Percentiles rank a stretch among this genome's conserved stretches.
These are phyloP conservation scores for Polytrichum commune DNA, from an alignment of 225 moss, liverwort and hornwort species.

Conservation along the genomic window DNA sequence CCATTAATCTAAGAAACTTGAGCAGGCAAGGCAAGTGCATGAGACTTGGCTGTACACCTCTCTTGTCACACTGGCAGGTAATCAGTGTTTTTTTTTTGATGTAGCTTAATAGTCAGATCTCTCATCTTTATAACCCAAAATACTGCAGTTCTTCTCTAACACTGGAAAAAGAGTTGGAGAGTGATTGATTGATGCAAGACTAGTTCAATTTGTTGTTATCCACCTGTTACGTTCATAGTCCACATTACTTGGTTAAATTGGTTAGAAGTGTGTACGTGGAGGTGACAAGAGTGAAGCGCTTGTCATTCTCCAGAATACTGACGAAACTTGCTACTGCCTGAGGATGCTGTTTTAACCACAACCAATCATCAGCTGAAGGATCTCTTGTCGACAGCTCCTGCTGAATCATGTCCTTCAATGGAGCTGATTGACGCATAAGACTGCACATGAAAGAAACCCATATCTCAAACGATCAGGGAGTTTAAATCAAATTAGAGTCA, in stretches of 20 bases:
- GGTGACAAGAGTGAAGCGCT: constrained; percentile 50
- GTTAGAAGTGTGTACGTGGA: constrained; percentile 39
- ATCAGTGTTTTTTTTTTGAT: too few relatives aligned
- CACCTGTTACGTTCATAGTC: neutral
- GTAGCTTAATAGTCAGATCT: too few relatives aligned
- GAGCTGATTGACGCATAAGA: constrained; percentile 48
- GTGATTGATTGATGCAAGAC: neutral
- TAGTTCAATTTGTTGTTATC: neutral
- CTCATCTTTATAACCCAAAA: too few relatives aligned
- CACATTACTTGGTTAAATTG: neutral
- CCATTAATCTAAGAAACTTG: too few relatives aligned
- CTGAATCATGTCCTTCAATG: constrained; percentile 48
- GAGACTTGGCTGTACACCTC: too few relatives aligned
- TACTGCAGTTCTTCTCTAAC: too few relatives aligned
- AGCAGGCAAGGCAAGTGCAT: too few relatives aligned
- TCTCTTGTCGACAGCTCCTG: constrained; percentile 49
- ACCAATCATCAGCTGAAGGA: constrained; percentile 55
- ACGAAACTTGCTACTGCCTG: constrained; percentile 63
- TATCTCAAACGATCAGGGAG: too few relatives aligned
- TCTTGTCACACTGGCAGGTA: too few relatives aligned
- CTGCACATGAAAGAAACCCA: constrained; percentile 27
- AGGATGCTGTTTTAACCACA: constrained; percentile 58
- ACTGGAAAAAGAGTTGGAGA: too few relatives aligned
- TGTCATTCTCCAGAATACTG: constrained; percentile 47
- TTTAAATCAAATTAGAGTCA: neutral